phyloP scores from a whole-genome alignment of 2,329 filamentous ascomycete genomes.

The Apiospora malaysiana region DNA sequence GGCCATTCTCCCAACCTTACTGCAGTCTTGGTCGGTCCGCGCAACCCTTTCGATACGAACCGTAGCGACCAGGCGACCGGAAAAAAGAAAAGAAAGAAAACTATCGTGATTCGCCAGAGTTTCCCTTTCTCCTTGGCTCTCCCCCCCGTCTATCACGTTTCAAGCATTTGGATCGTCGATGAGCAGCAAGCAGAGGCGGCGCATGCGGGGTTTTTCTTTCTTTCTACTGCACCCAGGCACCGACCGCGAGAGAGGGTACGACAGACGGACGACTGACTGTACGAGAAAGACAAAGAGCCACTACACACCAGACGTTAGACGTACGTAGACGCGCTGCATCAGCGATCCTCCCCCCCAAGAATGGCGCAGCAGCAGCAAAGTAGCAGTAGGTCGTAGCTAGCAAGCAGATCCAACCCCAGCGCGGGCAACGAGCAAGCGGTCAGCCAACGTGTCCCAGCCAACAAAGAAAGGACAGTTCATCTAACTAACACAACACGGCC shows the following conservation, averaged over 20 bases:
- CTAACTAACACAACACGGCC: background rate
- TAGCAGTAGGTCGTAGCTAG: background rate
- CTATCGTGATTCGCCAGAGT: slow-evolving; percentile 7
- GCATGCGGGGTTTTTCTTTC: background rate
- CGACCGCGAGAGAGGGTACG: background rate
- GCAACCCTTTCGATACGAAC: background rate
- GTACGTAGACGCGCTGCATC: background rate
- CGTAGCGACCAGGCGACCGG: background rate
- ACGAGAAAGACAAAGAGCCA: too few species aligned
- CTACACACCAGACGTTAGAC: too few species aligned
- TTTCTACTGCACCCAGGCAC: background rate
- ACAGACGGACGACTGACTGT: too few species aligned
- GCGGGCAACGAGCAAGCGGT: background rate
- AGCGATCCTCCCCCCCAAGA: background rate
- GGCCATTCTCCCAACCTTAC: background rate
- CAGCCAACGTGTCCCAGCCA: background rate
- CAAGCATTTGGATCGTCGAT: slow-evolving; percentile 15
- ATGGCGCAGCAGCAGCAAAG: slow-evolving; percentile 10
- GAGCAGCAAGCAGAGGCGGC: background rate
- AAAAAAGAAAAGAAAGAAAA: background rate
- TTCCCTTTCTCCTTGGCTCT: background rate
- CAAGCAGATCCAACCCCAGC: background rate
- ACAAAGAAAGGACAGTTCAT: slow-evolving; percentile 5
- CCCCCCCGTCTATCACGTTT: background rate
- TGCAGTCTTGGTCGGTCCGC: background rate